Evolutionary conservation across 805 yeast species (phyloP).

Genomic region (Cyberlindnera saturnus): DNA sequence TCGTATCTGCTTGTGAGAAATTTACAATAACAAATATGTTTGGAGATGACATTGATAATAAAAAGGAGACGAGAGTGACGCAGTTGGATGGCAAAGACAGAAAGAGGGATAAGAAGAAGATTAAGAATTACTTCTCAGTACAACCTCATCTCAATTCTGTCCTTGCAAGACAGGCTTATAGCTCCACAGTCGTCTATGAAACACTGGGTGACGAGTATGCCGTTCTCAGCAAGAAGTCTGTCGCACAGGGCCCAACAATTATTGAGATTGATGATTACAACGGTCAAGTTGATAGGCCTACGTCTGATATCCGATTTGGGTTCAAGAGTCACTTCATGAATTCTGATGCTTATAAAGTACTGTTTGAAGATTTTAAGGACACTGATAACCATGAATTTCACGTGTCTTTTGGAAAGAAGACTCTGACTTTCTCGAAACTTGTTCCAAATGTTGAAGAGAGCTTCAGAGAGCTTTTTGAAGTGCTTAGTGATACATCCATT

Average conservation of each 20-base stretch:
- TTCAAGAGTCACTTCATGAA: constrained; percentile 3
- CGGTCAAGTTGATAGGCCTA: neutral
- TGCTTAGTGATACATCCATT: constrained; percentile 1
- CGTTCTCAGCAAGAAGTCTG: constrained; percentile 5
- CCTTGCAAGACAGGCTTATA: constrained; percentile 14
- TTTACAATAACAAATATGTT: no score
- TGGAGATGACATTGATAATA: no score
- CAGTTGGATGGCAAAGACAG: neutral
- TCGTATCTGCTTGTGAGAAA: no score
- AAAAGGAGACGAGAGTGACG: neutral
- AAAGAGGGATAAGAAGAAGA: neutral
- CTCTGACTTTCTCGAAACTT: constrained; percentile 10
- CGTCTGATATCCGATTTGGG: neutral
- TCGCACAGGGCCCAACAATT: neutral
- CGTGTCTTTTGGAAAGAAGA: constrained; percentile 9
- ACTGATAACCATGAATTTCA: constrained; percentile 5
- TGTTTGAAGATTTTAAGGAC: constrained; percentile 5
- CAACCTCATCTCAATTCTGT: constrained; percentile 9
- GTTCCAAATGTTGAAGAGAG: constrained; percentile 7
- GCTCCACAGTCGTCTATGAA: constrained; percentile 17
- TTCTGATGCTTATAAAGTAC: constrained; percentile 11
- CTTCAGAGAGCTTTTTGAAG: constrained; percentile 8
- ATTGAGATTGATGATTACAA: constrained; percentile 2
- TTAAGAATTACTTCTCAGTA: constrained; percentile 2
- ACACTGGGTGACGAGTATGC: constrained; percentile 16